Conservation (phyloP, 306 rosid species). For the Inga leiocalycina region DNA sequence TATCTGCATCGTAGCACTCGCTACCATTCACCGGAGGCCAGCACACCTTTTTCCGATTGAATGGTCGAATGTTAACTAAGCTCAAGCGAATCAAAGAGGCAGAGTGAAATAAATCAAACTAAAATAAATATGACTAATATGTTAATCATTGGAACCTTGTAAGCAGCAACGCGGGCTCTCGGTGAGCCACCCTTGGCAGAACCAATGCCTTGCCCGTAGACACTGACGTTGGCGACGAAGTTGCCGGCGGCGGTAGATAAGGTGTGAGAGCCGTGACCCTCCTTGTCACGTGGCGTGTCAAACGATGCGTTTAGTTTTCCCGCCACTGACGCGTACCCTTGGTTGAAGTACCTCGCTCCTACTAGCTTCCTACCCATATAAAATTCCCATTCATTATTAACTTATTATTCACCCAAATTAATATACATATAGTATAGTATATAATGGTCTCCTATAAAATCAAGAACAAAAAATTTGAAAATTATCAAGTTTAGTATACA, state of each 20-base stretch:
- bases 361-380: slow-evolving; percentile 64
- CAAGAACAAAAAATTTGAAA: too few species aligned
- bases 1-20: slow-evolving; percentile 83
- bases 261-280: slow-evolving; percentile 95
- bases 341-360: slow-evolving; percentile 91
- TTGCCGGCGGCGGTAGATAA: slow-evolving; percentile 89
- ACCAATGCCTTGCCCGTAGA: slow-evolving; percentile 74
- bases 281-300: slow-evolving; percentile 71
- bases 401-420: neutral
- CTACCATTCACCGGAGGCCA: slow-evolving; percentile 66
- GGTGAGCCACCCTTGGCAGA: slow-evolving; percentile 94
- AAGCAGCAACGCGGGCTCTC: slow-evolving; percentile 73
- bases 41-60: slow-evolving; percentile 57
- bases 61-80: neutral
- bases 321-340: slow-evolving; percentile 56
- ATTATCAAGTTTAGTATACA: too few species aligned
- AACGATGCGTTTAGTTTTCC: slow-evolving; percentile 62
- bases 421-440: neutral
- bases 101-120: neutral
- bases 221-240: slow-evolving; percentile 60
- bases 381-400: neutral
- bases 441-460: too few species aligned
- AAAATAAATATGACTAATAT: neutral
- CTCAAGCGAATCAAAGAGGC: neutral
- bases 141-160: slow-evolving; percentile 52